These are phyloP conservation scores for Epichloe glyceriae DNA, from an alignment of 2,329 filamentous ascomycete species.

Conservation along the genomic window DNA sequence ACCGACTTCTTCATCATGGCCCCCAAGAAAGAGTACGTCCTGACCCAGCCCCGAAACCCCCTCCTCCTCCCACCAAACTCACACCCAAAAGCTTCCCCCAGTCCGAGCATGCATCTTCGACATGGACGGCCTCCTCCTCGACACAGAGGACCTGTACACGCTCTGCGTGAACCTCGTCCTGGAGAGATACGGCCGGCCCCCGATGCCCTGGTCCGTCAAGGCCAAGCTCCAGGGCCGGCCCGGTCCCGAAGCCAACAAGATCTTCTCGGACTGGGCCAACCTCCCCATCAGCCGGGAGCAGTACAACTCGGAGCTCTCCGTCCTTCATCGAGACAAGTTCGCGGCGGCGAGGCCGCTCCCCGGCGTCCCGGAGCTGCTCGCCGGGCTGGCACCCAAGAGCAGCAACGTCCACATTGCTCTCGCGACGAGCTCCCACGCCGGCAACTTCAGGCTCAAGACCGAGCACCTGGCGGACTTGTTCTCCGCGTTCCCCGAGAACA, in stretches of 20 bases:
- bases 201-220: constrained; percentile 88
- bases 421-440: constrained; percentile 63
- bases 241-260: constrained; percentile 36
- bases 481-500: constrained; percentile 51
- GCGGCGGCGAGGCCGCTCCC: constrained; percentile 63
- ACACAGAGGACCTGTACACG: constrained; percentile 87
- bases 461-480: constrained; percentile 45
- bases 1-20: constrained; percentile 22
- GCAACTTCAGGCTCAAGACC: constrained; percentile 70
- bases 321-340: constrained; percentile 60
- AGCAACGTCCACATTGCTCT: constrained; percentile 64
- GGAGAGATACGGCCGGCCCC: constrained; percentile 55
- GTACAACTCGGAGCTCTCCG: constrained; percentile 45
- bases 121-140: constrained; percentile 93
- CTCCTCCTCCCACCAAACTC: neutral
- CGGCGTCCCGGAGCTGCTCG: constrained; percentile 59
- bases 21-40: constrained; percentile 30
- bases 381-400: constrained; percentile 22
- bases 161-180: constrained; percentile 72
- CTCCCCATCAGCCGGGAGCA: constrained; percentile 63
- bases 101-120: constrained; percentile 92
- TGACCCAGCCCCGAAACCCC: neutral
- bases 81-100: constrained; percentile 49
- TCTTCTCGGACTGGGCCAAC: constrained; percentile 68
- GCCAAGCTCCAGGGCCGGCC: constrained; percentile 61